Base-by-base conservation (phyloP, 1,284 basidiomycete species). In the Fomitopsis palustris region DNA sequence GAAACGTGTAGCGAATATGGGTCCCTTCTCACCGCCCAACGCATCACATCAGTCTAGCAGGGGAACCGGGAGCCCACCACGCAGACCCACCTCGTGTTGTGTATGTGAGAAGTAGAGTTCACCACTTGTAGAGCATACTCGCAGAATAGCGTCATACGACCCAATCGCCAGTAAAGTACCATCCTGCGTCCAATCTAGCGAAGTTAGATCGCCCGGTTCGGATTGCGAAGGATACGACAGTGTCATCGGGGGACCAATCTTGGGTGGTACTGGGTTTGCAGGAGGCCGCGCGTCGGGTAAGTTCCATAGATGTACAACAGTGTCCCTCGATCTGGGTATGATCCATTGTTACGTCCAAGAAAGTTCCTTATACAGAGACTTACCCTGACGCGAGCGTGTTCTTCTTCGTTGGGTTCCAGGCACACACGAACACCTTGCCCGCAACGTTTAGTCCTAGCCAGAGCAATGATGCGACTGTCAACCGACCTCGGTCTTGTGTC, bases 401-500 rank as follows among this genome's bases (percentile, higher is more conserved):
- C 29, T 76, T 77, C n/a, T 82, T 77, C 45, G 75, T 77, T 9
- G 92, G 89, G 72, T 92, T 93, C 81, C 90, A 94, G 4, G 87
- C 82, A 61, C 88, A 90, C 7, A 90, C 85, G 61, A 93, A 93
- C 2, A 93, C 88, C 89, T 92, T 65, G 21, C 49, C 58, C n/a
- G 12, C 4, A 16, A 10, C 31, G 23, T 31, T n/a, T 41, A 37
- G 35, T 14, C 35, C 17, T 23, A 9, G 4, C 3, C n/a, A 9
- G 17, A 6, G 17, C 17, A 3, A 6, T 12, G 23, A 52, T 16
- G 35, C 14, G 27, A 29, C 25, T 19, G 43, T 16, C 54, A 21
- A 62, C 70, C 52, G 67, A 88, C 88, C 76, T 91, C 88, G 29
- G 85, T 75, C 58, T 79, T 78, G 64, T 91, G 88, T 21, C 80